phyloP scores from a whole-genome alignment of 2,329 filamentous ascomycete genomes.

The Monosporascus sp. region DNA sequence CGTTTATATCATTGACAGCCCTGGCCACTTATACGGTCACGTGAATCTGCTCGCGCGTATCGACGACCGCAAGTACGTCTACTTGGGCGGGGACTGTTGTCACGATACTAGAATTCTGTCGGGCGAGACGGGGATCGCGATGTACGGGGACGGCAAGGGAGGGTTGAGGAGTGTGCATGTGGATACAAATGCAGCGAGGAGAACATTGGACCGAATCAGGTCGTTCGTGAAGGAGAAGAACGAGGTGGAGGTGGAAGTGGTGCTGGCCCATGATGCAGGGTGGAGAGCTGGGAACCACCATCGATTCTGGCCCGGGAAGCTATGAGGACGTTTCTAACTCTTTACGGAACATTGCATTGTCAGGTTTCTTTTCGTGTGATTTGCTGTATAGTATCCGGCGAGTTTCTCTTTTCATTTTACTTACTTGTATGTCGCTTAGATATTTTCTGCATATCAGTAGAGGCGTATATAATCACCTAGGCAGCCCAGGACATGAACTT shows the following conservation, averaged over 20 bases:
- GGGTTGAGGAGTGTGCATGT: conserved; percentile 43
- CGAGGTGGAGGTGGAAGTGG: conserved; percentile 37
- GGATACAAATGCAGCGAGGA: conserved; percentile 37
- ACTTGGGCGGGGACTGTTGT: conserved; percentile 47
- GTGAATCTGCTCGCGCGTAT: conserved; percentile 42
- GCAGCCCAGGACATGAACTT: too few relatives aligned
- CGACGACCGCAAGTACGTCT: conserved; percentile 35
- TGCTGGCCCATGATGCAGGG: conserved; percentile 44
- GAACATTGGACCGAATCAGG: conserved; percentile 35
- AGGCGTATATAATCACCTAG: too few relatives aligned
- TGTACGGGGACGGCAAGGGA: conserved; percentile 41
- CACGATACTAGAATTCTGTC: conserved; percentile 46
- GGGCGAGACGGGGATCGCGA: conserved; percentile 45
- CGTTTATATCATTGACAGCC: conserved; percentile 41
- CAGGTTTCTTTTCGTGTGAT: too few relatives aligned
- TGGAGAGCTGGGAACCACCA: conserved; percentile 37
- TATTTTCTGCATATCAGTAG: too few relatives aligned
- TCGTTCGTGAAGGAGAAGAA: conserved; percentile 27
- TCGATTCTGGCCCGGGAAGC: conserved; percentile 26
- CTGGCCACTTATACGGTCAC: conserved; percentile 47
- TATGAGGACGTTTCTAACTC: conserved; percentile 8
- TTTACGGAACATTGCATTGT: neutral
- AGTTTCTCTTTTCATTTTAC: too few relatives aligned
- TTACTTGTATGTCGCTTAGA: too few relatives aligned
- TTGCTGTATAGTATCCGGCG: too few relatives aligned